These are phyloP conservation scores for Nitzschia sp. DNA, from an alignment of 108 stramenopile genomes.

Conservation along the genomic window DNA sequence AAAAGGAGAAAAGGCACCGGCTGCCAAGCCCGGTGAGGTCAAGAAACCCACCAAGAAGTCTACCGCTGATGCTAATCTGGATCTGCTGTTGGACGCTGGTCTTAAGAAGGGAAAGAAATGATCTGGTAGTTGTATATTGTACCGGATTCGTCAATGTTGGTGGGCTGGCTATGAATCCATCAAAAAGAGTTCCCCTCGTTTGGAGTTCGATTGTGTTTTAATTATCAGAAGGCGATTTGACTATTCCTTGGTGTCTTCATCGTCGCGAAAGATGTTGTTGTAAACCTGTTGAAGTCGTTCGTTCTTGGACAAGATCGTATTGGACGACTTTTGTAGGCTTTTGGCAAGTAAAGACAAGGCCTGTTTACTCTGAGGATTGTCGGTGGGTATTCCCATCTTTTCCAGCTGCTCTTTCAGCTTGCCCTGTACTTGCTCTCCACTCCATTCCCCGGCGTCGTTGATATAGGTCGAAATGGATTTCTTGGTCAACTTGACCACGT, in stretches of 20 bases:
- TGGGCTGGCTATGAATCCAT: no score
- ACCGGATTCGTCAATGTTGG: not conserved
- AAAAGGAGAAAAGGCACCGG: conserved; percentile 42
- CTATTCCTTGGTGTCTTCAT: not conserved
- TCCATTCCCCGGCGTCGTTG: conserved; percentile 11
- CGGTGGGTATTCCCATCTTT: not conserved
- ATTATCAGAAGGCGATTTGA: no score
- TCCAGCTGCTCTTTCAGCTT: conserved; percentile 2
- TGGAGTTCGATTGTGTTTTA: no score
- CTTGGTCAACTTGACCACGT: not conserved
- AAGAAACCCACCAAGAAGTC: conserved; percentile 35
- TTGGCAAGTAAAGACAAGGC: not conserved
- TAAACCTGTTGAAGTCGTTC: not conserved
- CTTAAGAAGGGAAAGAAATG: conserved; percentile 57
- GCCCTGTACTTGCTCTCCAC: not conserved
- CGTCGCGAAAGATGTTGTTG: not conserved
- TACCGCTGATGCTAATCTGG: conserved; percentile 41
- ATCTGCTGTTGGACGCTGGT: conserved; percentile 64
- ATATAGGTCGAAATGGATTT: conserved; percentile 1
- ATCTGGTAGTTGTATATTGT: not conserved
- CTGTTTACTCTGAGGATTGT: not conserved
- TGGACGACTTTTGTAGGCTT: not conserved
- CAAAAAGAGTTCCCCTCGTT: no score
- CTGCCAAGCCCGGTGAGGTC: conserved; percentile 14
- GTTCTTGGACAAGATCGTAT: not conserved